Evolutionary conservation across 2,329 filamentous ascomycete genomes (phyloP).

Genomic region (Sporothrix variecibatus): DNA sequence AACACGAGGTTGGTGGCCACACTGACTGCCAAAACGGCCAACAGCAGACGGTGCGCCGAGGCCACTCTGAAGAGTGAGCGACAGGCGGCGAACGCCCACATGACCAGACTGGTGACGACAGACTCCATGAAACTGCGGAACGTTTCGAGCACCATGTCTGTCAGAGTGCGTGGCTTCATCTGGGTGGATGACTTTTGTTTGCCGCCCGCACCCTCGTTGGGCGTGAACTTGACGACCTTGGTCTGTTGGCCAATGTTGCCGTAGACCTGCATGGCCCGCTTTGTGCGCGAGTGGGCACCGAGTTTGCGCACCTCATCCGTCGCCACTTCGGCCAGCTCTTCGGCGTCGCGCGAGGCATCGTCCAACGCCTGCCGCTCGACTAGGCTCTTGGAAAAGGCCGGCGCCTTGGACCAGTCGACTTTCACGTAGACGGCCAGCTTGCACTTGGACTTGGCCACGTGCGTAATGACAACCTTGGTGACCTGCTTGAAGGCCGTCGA

Average conservation of each 20-base stretch:
- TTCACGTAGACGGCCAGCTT: conserved; percentile 86
- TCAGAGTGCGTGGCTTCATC: conserved; percentile 63
- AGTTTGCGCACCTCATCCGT: conserved; percentile 76
- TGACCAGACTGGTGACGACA: conserved; percentile 72
- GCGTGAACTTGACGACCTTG: conserved; percentile 62
- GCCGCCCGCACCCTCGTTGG: conserved; percentile 47
- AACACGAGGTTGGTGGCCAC: conserved; percentile 72
- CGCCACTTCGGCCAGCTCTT: conserved; percentile 73
- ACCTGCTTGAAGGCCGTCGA: conserved; percentile 76
- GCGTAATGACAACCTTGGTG: conserved; percentile 91
- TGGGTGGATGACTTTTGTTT: conserved; percentile 48
- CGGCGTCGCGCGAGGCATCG: conserved; percentile 71
- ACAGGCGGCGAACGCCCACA: conserved; percentile 70
- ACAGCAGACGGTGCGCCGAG: conserved; percentile 72
- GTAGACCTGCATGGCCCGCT: conserved; percentile 77
- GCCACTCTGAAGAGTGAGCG: conserved; percentile 67
- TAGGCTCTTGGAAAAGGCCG: conserved; percentile 60
- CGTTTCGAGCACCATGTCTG: conserved; percentile 71
- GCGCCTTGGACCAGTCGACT: conserved; percentile 79
- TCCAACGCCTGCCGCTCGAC: conserved; percentile 73
- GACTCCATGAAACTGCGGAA: conserved; percentile 73
- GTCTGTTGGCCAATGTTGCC: conserved; percentile 71
- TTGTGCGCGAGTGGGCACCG: conserved; percentile 72
- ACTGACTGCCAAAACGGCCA: conserved; percentile 69
- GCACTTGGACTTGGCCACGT: conserved; percentile 87